Evolutionary conservation across 2,329 filamentous ascomycete species (phyloP).

Genomic region (Pyricularia sp.): DNA sequence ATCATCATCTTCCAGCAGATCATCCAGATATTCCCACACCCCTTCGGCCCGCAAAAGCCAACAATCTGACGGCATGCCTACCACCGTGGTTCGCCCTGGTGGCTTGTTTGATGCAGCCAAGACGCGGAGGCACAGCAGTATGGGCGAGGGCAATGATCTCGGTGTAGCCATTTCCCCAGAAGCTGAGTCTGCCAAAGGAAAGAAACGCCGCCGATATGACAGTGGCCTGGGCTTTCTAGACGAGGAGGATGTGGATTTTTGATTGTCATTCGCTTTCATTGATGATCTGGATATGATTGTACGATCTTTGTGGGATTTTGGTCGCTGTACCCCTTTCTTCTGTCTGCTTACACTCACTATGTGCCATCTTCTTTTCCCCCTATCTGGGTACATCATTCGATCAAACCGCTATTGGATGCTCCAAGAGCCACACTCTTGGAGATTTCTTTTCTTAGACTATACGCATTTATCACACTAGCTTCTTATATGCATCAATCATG

Average conservation of each 20-base stretch:
- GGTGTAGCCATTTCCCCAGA: background rate
- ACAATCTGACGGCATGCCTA: slow-evolving; percentile 5
- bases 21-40: background rate
- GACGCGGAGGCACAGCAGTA: slow-evolving; percentile 3
- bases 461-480: too few relatives aligned
- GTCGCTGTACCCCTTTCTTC: background rate
- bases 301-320: background rate
- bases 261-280: background rate
- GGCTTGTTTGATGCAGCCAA: slow-evolving; percentile 7
- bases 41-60: background rate
- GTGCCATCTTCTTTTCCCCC: background rate
- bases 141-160: slow-evolving; percentile 6
- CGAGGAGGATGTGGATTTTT: slow-evolving; percentile 32
- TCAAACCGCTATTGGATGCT: background rate
- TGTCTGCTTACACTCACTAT: background rate
- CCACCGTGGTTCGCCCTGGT: slow-evolving; percentile 10
- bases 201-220: slow-evolving; percentile 35
- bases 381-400: background rate
- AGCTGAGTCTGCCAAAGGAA: background rate
- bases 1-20: background rate
- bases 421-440: background rate
- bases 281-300: background rate
- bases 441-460: too few relatives aligned
- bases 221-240: slow-evolving; percentile 42
- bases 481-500: background rate